A percentile compares a stretch with the other conserved stretches of the same genome.
Evolutionary conservation across 164 flowering plant species (phyloP).

Genomic region (Aristolochia californica): DNA sequence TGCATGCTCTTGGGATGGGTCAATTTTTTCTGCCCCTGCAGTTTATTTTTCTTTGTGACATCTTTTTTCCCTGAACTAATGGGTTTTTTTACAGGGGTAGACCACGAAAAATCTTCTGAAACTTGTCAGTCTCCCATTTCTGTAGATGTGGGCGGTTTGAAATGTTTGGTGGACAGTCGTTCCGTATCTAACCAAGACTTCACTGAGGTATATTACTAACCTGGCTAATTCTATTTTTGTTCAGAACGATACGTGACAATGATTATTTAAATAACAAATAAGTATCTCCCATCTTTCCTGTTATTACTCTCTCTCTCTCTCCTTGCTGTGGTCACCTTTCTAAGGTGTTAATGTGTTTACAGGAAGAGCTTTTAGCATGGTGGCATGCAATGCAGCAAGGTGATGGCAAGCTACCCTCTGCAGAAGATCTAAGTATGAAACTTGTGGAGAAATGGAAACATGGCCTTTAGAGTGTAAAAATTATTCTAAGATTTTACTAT

Average conservation of each 20-base stretch:
- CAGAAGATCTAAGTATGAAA: conserved; percentile 41
- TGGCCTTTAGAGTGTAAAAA: conserved; percentile 21
- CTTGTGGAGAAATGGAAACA: conserved; percentile 31
- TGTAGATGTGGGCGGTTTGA: conserved; percentile 50
- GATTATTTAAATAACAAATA: background rate
- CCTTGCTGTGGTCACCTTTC: background rate
- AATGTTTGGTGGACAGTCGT: conserved; percentile 46
- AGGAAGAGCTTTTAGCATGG: conserved; percentile 88
- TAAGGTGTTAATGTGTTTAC: conserved; percentile 9
- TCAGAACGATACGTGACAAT: background rate
- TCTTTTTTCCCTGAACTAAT: background rate
- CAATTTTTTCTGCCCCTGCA: too few species aligned
- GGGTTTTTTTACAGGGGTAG: conserved; percentile 23
- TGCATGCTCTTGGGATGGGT: too few species aligned
- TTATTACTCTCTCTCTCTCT: background rate
- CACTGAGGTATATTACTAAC: conserved; percentile 43
- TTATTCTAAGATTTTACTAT: background rate
- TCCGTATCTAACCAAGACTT: conserved; percentile 79
- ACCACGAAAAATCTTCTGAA: conserved; percentile 15
- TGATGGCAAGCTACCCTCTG: conserved; percentile 39
- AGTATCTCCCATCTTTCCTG: background rate
- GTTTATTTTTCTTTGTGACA: background rate
- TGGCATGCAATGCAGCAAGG: conserved; percentile 36
- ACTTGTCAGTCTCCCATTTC: conserved; percentile 22
- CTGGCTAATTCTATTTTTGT: background rate